phyloP scores from a whole-genome alignment of 345 rosid species.

The Hibiscus mutabilis region DNA sequence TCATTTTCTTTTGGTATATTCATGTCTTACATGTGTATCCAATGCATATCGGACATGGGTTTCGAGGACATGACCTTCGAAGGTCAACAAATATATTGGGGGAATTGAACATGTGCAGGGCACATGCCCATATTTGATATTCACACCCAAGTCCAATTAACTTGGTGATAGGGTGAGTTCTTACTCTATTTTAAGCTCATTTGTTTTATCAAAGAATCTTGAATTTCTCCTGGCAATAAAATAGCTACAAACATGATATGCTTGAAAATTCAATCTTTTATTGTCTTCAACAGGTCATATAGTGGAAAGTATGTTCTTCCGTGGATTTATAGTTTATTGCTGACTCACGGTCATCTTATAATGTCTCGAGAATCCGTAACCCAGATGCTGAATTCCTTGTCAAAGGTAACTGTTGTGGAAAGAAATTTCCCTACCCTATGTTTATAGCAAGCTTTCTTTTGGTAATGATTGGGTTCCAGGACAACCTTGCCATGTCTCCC shows the following conservation, averaged over 20 bases:
- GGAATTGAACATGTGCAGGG: background rate
- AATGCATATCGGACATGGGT: background rate
- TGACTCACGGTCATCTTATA: conserved; percentile 53
- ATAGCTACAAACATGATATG: conserved; percentile 1
- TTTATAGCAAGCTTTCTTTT: background rate
- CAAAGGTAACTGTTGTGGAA: conserved; percentile 39
- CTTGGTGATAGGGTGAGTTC: background rate
- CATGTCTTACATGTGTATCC: background rate
- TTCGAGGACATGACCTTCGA: background rate
- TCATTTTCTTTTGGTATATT: background rate
- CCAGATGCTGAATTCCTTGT: conserved; percentile 46
- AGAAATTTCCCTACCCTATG: background rate
- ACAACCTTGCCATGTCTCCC: background rate
- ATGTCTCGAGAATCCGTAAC: conserved; percentile 39
- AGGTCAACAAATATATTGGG: background rate
- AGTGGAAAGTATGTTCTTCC: conserved; percentile 53
- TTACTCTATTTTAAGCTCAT: background rate
- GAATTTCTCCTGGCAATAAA: background rate
- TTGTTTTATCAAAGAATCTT: conserved; percentile 5
- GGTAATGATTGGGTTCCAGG: background rate
- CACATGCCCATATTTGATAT: background rate
- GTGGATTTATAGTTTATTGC: conserved; percentile 76
- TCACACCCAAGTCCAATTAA: background rate
- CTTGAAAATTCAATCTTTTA: background rate
- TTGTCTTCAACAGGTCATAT: conserved; percentile 44